Evolutionary conservation across 768 basidiomycete genomes (phyloP).

Genomic region (Suillus subalutaceus): DNA sequence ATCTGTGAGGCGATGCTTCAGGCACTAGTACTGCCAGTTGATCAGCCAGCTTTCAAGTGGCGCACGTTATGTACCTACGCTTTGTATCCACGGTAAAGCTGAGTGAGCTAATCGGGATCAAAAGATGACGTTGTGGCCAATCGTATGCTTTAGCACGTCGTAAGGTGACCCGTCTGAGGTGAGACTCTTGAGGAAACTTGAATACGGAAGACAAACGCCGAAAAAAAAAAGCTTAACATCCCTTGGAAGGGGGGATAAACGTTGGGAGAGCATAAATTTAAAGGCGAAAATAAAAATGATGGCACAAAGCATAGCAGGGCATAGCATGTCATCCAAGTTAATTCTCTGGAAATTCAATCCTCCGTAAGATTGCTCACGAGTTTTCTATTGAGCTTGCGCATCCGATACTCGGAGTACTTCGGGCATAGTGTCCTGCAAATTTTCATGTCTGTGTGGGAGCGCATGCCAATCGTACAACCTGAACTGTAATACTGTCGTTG

Average conservation of each 20-base stretch:
- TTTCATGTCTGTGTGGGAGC: neutral
- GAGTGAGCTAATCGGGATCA: conserved; percentile 15
- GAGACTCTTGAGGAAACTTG: neutral
- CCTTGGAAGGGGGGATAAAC: conserved; percentile 5
- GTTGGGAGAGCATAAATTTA: conserved; percentile 9
- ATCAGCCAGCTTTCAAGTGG: conserved; percentile 10
- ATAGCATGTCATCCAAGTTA: neutral
- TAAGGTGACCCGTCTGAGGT: conserved; percentile 1
- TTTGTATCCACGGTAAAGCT: conserved; percentile 12
- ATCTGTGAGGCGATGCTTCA: conserved; percentile 16
- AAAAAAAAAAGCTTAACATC: conserved; percentile 3
- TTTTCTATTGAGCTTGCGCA: neutral
- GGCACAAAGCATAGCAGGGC: conserved; percentile 6
- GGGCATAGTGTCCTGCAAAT: neutral
- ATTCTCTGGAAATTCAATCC: conserved; percentile 2
- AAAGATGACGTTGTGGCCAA: conserved; percentile 12
- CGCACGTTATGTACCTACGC: conserved; percentile 10
- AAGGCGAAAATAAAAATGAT: neutral
- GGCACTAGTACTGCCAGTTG: conserved; percentile 11
- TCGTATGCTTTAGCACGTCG: conserved; percentile 1
- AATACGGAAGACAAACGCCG: neutral
- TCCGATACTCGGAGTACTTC: neutral
- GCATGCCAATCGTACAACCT: neutral
- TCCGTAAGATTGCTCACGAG: neutral
- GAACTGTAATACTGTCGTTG: neutral